Conservation (phyloP, 2,329 filamentous ascomycete genomes). For the Aspergillus neoniger region DNA sequence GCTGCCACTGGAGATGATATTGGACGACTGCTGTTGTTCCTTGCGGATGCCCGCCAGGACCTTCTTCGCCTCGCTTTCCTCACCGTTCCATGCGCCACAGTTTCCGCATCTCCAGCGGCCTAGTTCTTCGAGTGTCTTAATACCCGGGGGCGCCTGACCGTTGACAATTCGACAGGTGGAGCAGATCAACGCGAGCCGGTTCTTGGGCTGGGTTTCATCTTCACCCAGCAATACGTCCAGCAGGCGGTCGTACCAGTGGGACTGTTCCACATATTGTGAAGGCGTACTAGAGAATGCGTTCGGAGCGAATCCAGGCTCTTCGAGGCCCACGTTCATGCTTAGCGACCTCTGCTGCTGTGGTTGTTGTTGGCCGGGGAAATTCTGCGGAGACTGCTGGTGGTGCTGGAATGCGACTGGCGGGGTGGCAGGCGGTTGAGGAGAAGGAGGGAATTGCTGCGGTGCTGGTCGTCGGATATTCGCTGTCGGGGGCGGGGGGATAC, state of each 20-base stretch:
- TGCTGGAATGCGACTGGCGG: conserved; percentile 4
- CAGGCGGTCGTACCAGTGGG: conserved; percentile 92
- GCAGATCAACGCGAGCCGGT: conserved; percentile 87
- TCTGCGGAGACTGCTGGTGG: conserved; percentile 14
- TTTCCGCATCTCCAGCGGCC: conserved; percentile 85
- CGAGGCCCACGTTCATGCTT: conserved; percentile 17
- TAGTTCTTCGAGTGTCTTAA: conserved; percentile 72
- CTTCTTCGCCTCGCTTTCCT: conserved; percentile 72
- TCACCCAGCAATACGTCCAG: conserved; percentile 91
- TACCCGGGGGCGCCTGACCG: conserved; percentile 89
- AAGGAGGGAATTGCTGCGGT: conserved; percentile 13
- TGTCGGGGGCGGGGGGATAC: conserved; percentile 62
- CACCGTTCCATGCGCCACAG: conserved; percentile 81
- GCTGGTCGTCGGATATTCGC: conserved; percentile 58
- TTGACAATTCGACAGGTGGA: conserved; percentile 82
- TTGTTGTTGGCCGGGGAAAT: conserved; percentile 5
- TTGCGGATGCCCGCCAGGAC: conserved; percentile 66
- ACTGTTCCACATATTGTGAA: conserved; percentile 41
- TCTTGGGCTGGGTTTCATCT: conserved; percentile 89
- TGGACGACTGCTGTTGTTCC: conserved; percentile 6
- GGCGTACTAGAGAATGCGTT: conserved; percentile 47
- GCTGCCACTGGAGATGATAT: conserved; percentile 19
- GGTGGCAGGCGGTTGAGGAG: conserved; percentile 8
- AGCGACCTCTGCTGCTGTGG: conserved; percentile 2
- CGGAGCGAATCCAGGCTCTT: conserved; percentile 50